Conservation (phyloP, 768 basidiomycete species). For the Rhodotorula babjevae region DNA sequence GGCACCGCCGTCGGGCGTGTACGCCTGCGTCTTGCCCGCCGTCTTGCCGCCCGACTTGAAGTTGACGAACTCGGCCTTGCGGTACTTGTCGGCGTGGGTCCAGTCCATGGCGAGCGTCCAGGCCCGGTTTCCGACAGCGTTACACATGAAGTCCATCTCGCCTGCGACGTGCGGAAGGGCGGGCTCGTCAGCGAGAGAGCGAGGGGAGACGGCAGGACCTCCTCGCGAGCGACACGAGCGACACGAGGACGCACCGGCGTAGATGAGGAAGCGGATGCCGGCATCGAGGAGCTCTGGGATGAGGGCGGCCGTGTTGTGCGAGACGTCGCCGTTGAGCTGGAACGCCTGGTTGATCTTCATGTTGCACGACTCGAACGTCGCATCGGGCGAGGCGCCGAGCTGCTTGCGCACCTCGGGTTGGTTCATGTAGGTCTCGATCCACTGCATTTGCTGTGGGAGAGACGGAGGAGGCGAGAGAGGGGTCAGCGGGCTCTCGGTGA, state of each 20-base stretch:
- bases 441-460: constrained; percentile 62
- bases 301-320: constrained; percentile 73
- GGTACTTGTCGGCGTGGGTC: constrained; percentile 61
- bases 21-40: constrained; percentile 66
- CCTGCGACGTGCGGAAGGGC: not conserved
- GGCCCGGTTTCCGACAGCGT: constrained; percentile 66
- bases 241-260: constrained; percentile 57
- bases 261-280: constrained; percentile 78
- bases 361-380: constrained; percentile 65
- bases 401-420: constrained; percentile 67
- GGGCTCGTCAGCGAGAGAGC: no score
- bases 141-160: constrained; percentile 72
- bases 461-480: no score
- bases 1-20: constrained; percentile 49
- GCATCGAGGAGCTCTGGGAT: constrained; percentile 75
- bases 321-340: constrained; percentile 60
- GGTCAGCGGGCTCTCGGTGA: not conserved
- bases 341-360: constrained; percentile 71
- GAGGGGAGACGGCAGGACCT: constrained; percentile 35
- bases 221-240: not conserved
- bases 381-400: constrained; percentile 63
- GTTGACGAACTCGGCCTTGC: constrained; percentile 57
- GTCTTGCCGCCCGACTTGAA: constrained; percentile 53
- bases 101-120: constrained; percentile 67
- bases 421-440: constrained; percentile 87